phyloP scores from a whole-genome alignment of 2,329 filamentous ascomycete species.

The Teratosphaeriaceae sp. region DNA sequence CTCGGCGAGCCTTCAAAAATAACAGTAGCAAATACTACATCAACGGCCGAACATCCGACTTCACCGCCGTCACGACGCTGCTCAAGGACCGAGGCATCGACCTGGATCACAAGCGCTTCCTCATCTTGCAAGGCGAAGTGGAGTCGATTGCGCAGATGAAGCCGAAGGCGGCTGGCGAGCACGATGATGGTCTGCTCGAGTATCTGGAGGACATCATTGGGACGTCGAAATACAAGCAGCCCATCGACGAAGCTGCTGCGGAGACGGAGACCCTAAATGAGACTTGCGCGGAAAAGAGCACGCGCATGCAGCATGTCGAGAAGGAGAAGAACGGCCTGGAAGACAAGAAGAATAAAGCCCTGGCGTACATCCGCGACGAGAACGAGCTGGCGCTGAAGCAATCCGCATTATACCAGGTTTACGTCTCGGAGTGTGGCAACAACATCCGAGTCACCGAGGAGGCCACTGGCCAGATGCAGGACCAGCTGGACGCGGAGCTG shows the following conservation, averaged over 20 bases:
- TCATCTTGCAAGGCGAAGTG: constrained; percentile 95
- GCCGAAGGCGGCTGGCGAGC: constrained; percentile 86
- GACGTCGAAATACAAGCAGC: constrained; percentile 95
- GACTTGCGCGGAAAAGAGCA: constrained; percentile 89
- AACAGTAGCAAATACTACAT: constrained; percentile 99
- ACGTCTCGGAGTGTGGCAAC: constrained; percentile 79
- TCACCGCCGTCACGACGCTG: constrained; percentile 82
- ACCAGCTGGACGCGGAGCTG: constrained; percentile 76
- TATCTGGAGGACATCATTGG: constrained; percentile 99
- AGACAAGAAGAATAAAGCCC: constrained; percentile 92
- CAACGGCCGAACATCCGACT: constrained; percentile 81
- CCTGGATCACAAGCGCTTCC: constrained; percentile 94
- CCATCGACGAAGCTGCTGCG: constrained; percentile 86
- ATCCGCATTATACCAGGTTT: constrained; percentile 86
- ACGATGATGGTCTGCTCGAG: constrained; percentile 91
- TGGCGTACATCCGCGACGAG: constrained; percentile 83
- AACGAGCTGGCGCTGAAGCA: constrained; percentile 89
- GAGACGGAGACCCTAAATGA: constrained; percentile 93
- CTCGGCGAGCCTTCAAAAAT: constrained; percentile 91
- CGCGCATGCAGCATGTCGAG: constrained; percentile 92
- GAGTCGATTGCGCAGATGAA: constrained; percentile 99
- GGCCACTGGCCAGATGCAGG: constrained; percentile 83
- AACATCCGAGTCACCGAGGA: constrained; percentile 86
- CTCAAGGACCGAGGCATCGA: constrained; percentile 86
- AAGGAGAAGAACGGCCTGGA: constrained; percentile 91